Evolutionary conservation across 805 yeast genomes (phyloP).

Genomic region (Saccharomyces jurei): DNA sequence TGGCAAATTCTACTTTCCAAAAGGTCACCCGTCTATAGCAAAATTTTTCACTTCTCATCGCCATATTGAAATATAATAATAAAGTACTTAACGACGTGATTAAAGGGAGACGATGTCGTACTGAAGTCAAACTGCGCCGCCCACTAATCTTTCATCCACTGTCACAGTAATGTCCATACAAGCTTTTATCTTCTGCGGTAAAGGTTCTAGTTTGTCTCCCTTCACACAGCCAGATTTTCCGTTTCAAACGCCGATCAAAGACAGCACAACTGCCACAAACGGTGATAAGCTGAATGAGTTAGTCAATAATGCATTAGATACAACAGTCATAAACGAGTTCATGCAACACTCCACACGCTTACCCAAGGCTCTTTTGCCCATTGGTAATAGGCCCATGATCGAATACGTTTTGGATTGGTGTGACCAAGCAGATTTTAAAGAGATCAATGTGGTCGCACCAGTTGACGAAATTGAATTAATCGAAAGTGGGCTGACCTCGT

Average conservation of each 20-base stretch:
- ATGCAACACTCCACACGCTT: slow-evolving; percentile 28
- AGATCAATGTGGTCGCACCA: slow-evolving; percentile 56
- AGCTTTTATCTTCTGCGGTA: slow-evolving; percentile 84
- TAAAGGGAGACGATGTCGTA: neutral
- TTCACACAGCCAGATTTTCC: slow-evolving; percentile 40
- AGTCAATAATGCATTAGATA: slow-evolving; percentile 18
- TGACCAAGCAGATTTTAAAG: slow-evolving; percentile 69
- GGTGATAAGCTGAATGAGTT: neutral
- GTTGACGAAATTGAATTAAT: slow-evolving; percentile 41
- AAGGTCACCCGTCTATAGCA: neutral
- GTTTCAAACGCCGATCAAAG: slow-evolving; percentile 3
- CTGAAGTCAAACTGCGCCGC: neutral
- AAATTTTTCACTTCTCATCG: neutral
- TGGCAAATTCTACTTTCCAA: neutral
- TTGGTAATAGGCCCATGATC: slow-evolving; percentile 85
- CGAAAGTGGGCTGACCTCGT: slow-evolving; percentile 40
- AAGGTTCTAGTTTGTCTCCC: slow-evolving; percentile 66
- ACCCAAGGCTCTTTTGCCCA: slow-evolving; percentile 80
- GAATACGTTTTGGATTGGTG: slow-evolving; percentile 91
- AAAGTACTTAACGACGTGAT: neutral
- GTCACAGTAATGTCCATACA: slow-evolving; percentile 69
- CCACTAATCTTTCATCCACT: neutral
- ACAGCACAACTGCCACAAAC: neutral
- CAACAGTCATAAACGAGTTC: slow-evolving; percentile 35
- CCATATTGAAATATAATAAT: neutral